Conservation (phyloP, 192 early-diverging fungal species). For the Backusella westeae region DNA sequence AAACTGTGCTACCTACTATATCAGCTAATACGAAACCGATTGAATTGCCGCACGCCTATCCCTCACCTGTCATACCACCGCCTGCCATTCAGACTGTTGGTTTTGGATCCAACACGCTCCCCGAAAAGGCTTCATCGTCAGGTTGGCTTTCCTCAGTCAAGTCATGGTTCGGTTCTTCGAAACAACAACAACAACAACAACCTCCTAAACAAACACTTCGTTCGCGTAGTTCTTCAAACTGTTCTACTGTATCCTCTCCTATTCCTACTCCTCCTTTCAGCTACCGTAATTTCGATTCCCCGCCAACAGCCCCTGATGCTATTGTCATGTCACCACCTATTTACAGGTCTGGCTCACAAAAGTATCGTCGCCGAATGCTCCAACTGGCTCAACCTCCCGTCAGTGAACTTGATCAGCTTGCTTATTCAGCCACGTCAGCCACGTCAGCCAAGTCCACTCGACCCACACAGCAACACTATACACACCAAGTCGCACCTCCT, state of each 20-base stretch:
- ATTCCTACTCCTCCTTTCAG: slow-evolving; percentile 7
- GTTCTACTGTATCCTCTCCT: slow-evolving; percentile 8
- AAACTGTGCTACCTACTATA: slow-evolving; percentile 5
- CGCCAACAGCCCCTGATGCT: not conserved
- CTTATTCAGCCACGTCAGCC: slow-evolving; percentile 14
- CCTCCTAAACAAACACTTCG: not conserved
- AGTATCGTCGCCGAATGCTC: slow-evolving; percentile 21
- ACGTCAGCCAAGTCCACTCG: not conserved
- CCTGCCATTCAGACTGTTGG: slow-evolving; percentile 6
- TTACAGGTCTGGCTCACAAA: slow-evolving; percentile 22
- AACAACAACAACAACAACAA: slow-evolving; percentile 2
- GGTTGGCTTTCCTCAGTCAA: slow-evolving; percentile 34
- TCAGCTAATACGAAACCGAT: not conserved
- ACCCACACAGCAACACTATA: not conserved
- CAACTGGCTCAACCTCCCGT: slow-evolving; percentile 19
- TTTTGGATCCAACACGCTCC: slow-evolving; percentile 7
- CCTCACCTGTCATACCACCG: slow-evolving; percentile 15
- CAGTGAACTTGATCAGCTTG: slow-evolving; percentile 24
- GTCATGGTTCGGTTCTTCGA: slow-evolving; percentile 27
- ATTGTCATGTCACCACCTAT: slow-evolving; percentile 20
- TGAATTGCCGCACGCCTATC: slow-evolving; percentile 13
- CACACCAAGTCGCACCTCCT: not conserved
- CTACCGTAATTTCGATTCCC: slow-evolving; percentile 21
- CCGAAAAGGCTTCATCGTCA: slow-evolving; percentile 5
- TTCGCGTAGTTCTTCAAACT: slow-evolving; percentile 1